Evolutionary conservation across 305 asterid species (phyloP), one percentile per base, ranked within the genome.

Genomic region (Ilex paraguariensis): DNA sequence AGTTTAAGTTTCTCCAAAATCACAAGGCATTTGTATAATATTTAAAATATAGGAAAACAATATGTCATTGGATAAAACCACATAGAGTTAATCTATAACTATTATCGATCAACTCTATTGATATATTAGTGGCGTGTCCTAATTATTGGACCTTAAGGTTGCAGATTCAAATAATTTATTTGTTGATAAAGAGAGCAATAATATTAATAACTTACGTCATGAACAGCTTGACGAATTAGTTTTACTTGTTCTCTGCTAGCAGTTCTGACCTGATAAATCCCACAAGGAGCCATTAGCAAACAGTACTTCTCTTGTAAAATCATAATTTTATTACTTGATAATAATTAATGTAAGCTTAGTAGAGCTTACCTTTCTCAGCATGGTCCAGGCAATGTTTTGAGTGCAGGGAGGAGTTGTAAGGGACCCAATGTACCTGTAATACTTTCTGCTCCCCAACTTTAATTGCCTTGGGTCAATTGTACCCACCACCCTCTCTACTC

Each of bases 331-430:
- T 7, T 7, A 7, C 4, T 11, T 49, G 5, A 4, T 49, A 12
- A 49, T 49, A 49, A 49, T 11, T 49, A 21, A 49, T n/a, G 13
- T 12, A 52, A 2, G 31, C 6, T 7, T 28, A 13, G 12, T 21
- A 10, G 39, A 13, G 21, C 0, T 21, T 69, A 86, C 88, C 88
- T 79, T 84, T 70, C 62, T 74, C 1, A 79, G 58, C 31, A 88
- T 79, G 11, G 92, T 77, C 96, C 95, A 88, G 3, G 64, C 42
- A 36, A 86, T 76, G 61, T 80, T 69, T 66, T 82, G 84, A 30
- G 86, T 77, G 65, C 96, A 88, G 31, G 96, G 94, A 66, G 96
- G 96, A 44, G 65, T 53, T 0, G 93, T 89, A 54, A 86, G 90
- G 0, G 95, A 89, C 7, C 95, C 93, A 51, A 81, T 65, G 59